Percentiles rank a stretch among this genome's conserved stretches.
Evolutionary conservation across 164 flowering plant species (phyloP).

Genomic region (Aristolochia contorta): DNA sequence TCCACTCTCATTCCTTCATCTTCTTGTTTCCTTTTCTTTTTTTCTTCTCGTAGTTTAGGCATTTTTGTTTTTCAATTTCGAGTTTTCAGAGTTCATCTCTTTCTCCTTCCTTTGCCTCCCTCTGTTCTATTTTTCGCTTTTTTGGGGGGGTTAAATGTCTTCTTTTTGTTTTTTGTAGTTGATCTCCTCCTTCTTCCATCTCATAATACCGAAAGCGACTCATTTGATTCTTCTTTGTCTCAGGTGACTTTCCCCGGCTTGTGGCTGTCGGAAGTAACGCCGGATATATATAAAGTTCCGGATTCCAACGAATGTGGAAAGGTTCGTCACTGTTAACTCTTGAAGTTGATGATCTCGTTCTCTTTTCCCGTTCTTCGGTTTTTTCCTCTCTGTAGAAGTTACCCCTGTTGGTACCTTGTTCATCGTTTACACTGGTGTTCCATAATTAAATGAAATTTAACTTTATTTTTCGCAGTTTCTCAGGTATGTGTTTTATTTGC

Average conservation of each 20-base stretch:
- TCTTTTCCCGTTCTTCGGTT: neutral
- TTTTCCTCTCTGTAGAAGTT: neutral
- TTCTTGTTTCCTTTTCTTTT: neutral
- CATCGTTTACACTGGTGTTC: no score
- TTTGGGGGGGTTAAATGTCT: neutral
- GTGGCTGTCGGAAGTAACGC: constrained; percentile 46
- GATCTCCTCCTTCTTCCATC: neutral
- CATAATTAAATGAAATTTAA: no score
- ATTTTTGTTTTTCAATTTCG: neutral
- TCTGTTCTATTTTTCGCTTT: neutral
- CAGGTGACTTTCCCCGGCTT: constrained; percentile 49
- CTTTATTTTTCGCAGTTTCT: no score
- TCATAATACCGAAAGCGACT: no score
- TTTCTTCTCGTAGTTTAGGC: neutral
- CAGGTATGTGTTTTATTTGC: no score
- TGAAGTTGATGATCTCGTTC: neutral
- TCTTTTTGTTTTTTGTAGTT: neutral
- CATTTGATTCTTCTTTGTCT: constrained; percentile 5
- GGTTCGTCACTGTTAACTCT: neutral
- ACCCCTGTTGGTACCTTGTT: no score
- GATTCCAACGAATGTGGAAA: constrained; percentile 23
- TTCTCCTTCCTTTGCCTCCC: neutral
- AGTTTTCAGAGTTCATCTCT: neutral
- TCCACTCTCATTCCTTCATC: neutral
- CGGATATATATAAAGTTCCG: constrained; percentile 38